Base-by-base conservation (phyloP, 768 basidiomycete species). In the Russula dissimulans region DNA sequence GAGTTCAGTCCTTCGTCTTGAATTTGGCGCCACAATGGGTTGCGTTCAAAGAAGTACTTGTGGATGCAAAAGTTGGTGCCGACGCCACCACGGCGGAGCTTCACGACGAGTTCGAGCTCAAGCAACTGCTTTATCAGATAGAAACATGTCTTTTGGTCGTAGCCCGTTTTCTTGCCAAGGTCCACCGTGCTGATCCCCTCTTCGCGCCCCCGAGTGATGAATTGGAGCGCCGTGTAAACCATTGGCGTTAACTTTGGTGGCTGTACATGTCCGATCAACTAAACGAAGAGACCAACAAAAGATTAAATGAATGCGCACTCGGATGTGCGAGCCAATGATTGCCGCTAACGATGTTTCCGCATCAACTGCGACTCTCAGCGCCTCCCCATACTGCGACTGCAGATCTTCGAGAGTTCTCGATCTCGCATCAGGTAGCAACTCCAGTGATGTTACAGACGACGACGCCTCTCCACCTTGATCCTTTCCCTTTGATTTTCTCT, bases 111-210 rank as follows among this genome's bases (percentile, higher is more conserved):
- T 67, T 81, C 83, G 55, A 95, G 75, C 54, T 86, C 83, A 3
- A 85, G 77, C 17, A 95, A 75, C 65, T 89, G 84, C 65, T 84
- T 82, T 59, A 91, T 81, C 59, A 92, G 81, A 72, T 95, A 94
- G 70, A 90, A 91, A 64, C 90, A 90, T 1, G 89, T 88, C 72
- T 93, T 94, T 69, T 90, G 89, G 68, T 93, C 91, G 67, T 95
- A 92, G 51, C 81, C 82, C 10, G 91, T 86, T 67, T 81, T 78
- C 65, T 83, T 82, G 29, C 89, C 88, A 14, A 95, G 77, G 36
- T 88, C 81, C 12, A 92, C 82, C 48, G 89, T 85, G 7, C 89
- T 86, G 15, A 90, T 79, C 11, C 92, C 92, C 18, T 79, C 74
- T 59, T 89, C 86, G 60, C 91, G 76, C 3, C 87, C 89, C 41